phyloP scores from a whole-genome alignment of 768 basidiomycete species.

The Lentinula lateritia region DNA sequence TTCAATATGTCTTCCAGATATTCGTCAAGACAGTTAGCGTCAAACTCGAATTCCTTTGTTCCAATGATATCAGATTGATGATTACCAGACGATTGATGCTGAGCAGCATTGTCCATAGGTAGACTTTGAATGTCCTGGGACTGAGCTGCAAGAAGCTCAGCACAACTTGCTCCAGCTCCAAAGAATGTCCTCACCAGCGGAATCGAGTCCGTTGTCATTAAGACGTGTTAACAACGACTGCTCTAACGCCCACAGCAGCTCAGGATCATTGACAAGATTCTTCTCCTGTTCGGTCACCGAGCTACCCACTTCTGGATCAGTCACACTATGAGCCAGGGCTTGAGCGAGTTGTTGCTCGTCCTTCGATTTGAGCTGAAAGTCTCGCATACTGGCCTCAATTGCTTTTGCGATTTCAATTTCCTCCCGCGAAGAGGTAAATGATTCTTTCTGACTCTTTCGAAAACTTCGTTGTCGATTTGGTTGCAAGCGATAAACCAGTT shows the following conservation, averaged over 20 bases:
- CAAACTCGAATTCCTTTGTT: conserved; percentile 49
- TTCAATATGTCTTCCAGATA: conserved; percentile 50
- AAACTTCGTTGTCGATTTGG: conserved; percentile 11
- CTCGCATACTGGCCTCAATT: conserved; percentile 39
- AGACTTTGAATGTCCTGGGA: background rate
- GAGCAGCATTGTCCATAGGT: background rate
- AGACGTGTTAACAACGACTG: conserved; percentile 16
- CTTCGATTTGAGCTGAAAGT: conserved; percentile 9
- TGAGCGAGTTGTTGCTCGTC: background rate
- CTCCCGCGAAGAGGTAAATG: conserved; percentile 20
- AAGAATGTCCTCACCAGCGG: background rate
- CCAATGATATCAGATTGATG: conserved; percentile 51
- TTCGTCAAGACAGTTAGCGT: conserved; percentile 44
- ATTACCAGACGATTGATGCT: background rate
- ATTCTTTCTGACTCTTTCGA: conserved; percentile 3
- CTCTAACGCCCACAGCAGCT: conserved; percentile 25
- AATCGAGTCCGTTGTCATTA: background rate
- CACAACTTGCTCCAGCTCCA: background rate
- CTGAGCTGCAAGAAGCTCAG: background rate
- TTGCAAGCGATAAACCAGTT: conserved; percentile 48
- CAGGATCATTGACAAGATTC: conserved; percentile 11
- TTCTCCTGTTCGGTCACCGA: background rate
- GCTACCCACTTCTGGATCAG: conserved; percentile 4
- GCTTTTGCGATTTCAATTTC: conserved; percentile 39
- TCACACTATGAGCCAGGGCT: background rate